Evolutionary conservation across 2,329 filamentous ascomycete species (phyloP).

Genomic region (Coniochaeta sp.): DNA sequence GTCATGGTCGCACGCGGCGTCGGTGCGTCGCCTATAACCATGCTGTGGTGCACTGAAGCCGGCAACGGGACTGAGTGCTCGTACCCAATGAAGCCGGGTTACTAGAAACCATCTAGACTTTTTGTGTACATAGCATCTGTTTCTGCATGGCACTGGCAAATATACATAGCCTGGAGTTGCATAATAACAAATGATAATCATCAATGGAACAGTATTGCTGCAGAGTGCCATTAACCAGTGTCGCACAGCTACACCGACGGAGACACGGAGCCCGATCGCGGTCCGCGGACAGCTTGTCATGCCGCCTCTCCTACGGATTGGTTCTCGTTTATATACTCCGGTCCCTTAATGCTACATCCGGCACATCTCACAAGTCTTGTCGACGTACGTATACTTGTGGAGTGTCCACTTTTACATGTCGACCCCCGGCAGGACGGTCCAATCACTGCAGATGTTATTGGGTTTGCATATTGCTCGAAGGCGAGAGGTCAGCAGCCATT

Average conservation of each 20-base stretch:
- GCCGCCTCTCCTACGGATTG: neutral
- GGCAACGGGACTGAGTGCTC: slow-evolving; percentile 41
- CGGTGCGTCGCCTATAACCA: slow-evolving; percentile 56
- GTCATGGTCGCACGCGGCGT: slow-evolving; percentile 64
- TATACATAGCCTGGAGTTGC: neutral
- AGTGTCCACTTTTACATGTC: neutral
- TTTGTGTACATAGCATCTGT: neutral
- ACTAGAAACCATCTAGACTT: neutral
- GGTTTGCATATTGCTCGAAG: neutral
- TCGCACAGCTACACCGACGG: neutral
- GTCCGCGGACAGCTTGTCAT: neutral
- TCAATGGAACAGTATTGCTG: neutral
- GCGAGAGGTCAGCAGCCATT: too few species aligned
- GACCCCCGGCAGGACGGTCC: neutral
- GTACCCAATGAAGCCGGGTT: slow-evolving; percentile 11
- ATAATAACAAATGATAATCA: neutral
- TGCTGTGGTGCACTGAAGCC: slow-evolving; percentile 64
- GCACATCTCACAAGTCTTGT: neutral
- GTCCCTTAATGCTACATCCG: neutral
- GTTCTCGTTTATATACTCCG: neutral
- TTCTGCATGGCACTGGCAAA: neutral
- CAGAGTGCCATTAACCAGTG: neutral
- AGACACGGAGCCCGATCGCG: neutral
- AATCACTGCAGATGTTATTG: neutral
- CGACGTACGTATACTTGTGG: too few species aligned